Percentiles rank a stretch among this genome's conserved stretches.
Evolutionary conservation across 139 green algal species (phyloP).

Genomic region (Nannochloris sp.): DNA sequence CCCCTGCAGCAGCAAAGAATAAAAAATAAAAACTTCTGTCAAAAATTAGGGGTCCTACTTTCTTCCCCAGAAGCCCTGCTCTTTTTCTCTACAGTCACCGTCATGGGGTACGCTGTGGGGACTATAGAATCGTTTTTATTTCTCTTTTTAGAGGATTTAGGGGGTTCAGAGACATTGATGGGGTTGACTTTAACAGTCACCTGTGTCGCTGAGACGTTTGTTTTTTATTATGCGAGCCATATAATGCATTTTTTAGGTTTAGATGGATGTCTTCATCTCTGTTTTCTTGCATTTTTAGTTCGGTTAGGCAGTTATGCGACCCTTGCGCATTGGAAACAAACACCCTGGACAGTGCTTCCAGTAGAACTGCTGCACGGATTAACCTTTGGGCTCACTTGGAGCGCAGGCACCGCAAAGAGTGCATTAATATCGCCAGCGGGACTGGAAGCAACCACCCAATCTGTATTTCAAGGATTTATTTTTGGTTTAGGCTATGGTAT

Average conservation of each 20-base stretch:
- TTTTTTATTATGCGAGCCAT: slow-evolving; percentile 22
- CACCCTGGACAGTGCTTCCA: slow-evolving; percentile 28
- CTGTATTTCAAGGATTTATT: slow-evolving; percentile 25
- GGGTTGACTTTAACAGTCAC: slow-evolving; percentile 25
- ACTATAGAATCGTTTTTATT: slow-evolving; percentile 38
- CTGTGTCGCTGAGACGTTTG: slow-evolving; percentile 19
- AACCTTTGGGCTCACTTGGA: slow-evolving; percentile 39
- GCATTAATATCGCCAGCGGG: slow-evolving; percentile 20
- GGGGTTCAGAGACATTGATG: slow-evolving; percentile 26
- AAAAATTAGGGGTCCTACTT: slow-evolving; percentile 11
- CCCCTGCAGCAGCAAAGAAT: not conserved
- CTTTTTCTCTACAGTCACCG: slow-evolving; percentile 13
- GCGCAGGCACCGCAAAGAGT: slow-evolving; percentile 18
- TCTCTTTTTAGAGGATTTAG: slow-evolving; percentile 31
- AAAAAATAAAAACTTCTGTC: slow-evolving; percentile 3
- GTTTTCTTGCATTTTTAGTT: slow-evolving; percentile 29
- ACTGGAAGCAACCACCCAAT: slow-evolving; percentile 30
- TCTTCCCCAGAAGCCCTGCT: slow-evolving; percentile 4
- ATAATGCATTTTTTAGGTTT: slow-evolving; percentile 19
- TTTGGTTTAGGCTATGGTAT: slow-evolving; percentile 26
- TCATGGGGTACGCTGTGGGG: slow-evolving; percentile 33
- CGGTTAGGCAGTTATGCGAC: slow-evolving; percentile 21
- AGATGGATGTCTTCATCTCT: slow-evolving; percentile 22
- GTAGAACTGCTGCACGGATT: slow-evolving; percentile 38
- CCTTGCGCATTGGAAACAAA: slow-evolving; percentile 8